phyloP scores from a whole-genome alignment of 2,329 filamentous ascomycete species.

The Paecilomyces niveus region DNA sequence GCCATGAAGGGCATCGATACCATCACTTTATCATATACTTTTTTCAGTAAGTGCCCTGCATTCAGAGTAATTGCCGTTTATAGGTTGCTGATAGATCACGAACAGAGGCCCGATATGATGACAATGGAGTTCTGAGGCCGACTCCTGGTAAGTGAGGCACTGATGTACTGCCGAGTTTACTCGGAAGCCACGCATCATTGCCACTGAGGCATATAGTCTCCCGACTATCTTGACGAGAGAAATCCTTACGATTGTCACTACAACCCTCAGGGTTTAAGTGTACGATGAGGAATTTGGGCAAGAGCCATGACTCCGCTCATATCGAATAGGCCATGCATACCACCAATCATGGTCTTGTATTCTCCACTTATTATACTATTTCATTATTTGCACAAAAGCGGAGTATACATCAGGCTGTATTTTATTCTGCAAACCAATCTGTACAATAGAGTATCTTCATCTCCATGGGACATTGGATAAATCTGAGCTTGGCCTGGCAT shows the following conservation, averaged over 20 bases:
- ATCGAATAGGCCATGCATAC: neutral
- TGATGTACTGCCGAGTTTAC: neutral
- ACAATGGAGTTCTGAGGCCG: conserved; percentile 63
- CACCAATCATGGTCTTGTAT: neutral
- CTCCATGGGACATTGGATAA: neutral
- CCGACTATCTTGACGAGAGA: neutral
- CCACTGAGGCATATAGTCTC: neutral
- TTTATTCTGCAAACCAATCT: neutral
- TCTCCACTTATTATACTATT: neutral
- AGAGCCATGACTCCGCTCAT: neutral
- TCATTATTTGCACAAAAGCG: neutral
- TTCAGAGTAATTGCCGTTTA: neutral
- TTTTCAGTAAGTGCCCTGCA: conserved; percentile 70
- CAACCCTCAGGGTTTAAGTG: neutral
- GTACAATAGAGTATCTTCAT: neutral
- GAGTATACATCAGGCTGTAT: neutral
- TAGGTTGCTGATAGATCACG: conserved; percentile 26
- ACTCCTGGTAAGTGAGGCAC: conserved; percentile 30
- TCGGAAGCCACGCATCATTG: neutral
- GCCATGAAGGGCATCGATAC: conserved; percentile 93
- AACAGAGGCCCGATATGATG: conserved; percentile 74
- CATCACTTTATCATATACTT: conserved; percentile 93
- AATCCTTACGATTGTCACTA: neutral
- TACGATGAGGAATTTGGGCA: neutral
- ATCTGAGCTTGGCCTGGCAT: neutral